Percentiles rank a stretch among this genome's conserved stretches.
Conservation (phyloP, 257 asterid genomes). For the Jasminum sambac region DNA sequence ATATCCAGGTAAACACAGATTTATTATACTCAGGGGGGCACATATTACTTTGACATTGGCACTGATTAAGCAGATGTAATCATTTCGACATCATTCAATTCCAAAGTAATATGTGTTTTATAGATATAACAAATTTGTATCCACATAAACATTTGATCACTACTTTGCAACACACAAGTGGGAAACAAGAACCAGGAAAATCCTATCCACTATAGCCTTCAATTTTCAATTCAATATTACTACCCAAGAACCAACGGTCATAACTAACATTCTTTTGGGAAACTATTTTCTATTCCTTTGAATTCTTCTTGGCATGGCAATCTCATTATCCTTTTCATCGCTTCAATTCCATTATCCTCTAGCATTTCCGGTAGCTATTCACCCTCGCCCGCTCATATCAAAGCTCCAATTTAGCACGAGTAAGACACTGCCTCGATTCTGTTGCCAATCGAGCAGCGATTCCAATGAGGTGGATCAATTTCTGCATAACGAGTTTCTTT, state of each 20-base stretch:
- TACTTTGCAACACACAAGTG: too few relatives aligned
- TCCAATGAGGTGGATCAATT: slow-evolving; percentile 45
- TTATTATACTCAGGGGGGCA: too few relatives aligned
- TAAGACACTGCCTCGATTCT: slow-evolving; percentile 27
- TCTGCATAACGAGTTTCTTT: slow-evolving; percentile 2
- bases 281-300: background rate
- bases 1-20: too few relatives aligned
- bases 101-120: too few relatives aligned
- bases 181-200: slow-evolving; percentile 52
- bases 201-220: slow-evolving; percentile 35
- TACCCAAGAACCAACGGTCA: slow-evolving; percentile 32
- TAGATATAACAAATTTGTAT: too few relatives aligned
- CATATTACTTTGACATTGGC: too few relatives aligned
- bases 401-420: slow-evolving; percentile 23
- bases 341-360: slow-evolving; percentile 38
- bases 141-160: background rate
- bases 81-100: too few relatives aligned
- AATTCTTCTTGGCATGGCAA: slow-evolving; percentile 52
- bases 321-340: slow-evolving; percentile 30
- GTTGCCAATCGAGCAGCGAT: slow-evolving; percentile 54
- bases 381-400: slow-evolving; percentile 24
- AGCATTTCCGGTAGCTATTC: slow-evolving; percentile 8
- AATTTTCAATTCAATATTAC: slow-evolving; percentile 17
- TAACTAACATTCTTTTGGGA: slow-evolving; percentile 34
- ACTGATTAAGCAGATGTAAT: too few relatives aligned